Evolutionary conservation across 129 eudicot genomes (phyloP).

Genomic region (Saposhnikovia divaricata): DNA sequence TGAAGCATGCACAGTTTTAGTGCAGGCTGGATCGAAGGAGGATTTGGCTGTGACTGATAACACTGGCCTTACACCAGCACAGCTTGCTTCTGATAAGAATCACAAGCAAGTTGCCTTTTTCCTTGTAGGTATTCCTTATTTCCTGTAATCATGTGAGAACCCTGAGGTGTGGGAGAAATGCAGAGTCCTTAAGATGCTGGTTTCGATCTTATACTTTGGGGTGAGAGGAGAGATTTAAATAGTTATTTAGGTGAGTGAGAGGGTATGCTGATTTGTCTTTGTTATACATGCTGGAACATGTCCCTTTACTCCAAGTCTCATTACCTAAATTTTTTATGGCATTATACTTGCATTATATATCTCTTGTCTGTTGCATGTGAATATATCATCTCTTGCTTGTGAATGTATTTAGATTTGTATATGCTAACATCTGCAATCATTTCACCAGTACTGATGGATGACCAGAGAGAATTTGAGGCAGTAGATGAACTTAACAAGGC

Average conservation of each 20-base stretch:
- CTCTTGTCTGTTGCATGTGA: too few relatives aligned
- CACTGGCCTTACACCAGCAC: conserved; percentile 96
- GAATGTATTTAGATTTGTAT: too few relatives aligned
- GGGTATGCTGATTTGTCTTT: neutral
- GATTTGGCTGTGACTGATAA: conserved; percentile 82
- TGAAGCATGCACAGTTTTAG: conserved; percentile 97
- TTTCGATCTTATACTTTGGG: neutral
- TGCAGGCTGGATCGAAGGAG: conserved; percentile 94
- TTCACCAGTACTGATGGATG: too few relatives aligned
- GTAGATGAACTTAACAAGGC: too few relatives aligned
- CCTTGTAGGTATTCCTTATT: conserved; percentile 81
- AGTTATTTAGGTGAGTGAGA: neutral
- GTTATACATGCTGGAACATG: too few relatives aligned
- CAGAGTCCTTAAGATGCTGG: neutral
- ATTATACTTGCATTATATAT: too few relatives aligned
- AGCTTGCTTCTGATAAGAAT: conserved; percentile 94
- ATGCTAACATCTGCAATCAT: too few relatives aligned
- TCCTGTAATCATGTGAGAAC: conserved; percentile 5
- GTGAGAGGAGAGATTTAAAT: neutral
- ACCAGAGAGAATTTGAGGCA: too few relatives aligned
- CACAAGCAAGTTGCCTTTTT: conserved; percentile 99
- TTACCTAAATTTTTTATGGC: too few relatives aligned
- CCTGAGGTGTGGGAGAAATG: neutral
- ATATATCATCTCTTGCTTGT: too few relatives aligned
- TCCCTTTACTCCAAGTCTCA: too few relatives aligned